A percentile compares a stretch with the other conserved stretches of the same genome.
Evolutionary conservation across 2,329 filamentous ascomycete species (phyloP).

Genomic region (Sordariomycetes sp.): DNA sequence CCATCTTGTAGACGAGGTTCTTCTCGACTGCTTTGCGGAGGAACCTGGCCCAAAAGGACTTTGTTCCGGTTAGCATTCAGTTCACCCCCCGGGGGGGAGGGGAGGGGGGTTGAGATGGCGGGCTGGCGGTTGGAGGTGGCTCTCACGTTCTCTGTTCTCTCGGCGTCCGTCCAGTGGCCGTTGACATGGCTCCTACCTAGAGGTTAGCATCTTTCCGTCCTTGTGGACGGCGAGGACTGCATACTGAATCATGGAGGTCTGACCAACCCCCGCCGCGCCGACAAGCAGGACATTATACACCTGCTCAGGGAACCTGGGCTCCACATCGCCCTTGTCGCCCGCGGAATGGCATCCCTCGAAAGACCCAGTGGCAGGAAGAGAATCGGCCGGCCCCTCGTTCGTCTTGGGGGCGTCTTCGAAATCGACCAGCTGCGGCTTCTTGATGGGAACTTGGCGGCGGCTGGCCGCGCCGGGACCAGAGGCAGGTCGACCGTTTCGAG

Average conservation of each 20-base stretch:
- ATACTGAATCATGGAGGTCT: constrained; percentile 2
- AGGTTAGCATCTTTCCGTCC: not conserved
- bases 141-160: not conserved
- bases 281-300: constrained; percentile 1
- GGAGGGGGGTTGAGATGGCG: not conserved
- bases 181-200: not conserved
- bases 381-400: not conserved
- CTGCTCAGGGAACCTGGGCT: not conserved
- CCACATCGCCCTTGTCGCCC: not conserved
- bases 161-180: not conserved
- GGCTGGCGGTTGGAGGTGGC: not conserved
- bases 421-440: no score
- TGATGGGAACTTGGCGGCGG: no score
- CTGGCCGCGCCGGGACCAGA: no score
- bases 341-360: not conserved
- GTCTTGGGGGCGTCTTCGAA: no score
- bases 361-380: not conserved
- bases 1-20: not conserved
- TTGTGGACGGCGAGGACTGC: not conserved
- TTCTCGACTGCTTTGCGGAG: not conserved
- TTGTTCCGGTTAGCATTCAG: no score
- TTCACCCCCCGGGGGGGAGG: no score
- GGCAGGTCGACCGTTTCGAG: no score
- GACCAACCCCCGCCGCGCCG: not conserved
- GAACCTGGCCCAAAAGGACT: not conserved